Base-by-base conservation (phyloP, 176 grass and related monocot genomes). In the Chrysopogon serrulatus region DNA sequence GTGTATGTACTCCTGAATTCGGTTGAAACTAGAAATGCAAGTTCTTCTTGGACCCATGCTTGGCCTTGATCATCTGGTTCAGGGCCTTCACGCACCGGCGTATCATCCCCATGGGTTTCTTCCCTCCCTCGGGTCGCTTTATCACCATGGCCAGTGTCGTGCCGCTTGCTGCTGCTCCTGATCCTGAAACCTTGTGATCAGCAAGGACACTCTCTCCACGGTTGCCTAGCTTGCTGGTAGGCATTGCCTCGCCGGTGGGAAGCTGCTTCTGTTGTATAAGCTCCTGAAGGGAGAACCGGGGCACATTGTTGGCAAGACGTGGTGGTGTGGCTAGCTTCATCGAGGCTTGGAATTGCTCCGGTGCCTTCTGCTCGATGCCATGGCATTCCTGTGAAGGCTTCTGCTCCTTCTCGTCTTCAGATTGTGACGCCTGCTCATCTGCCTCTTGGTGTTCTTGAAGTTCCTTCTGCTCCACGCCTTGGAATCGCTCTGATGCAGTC, bases 31-130 rank as follows among this genome's bases (percentile, higher is more conserved):
- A 73, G 16, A 96, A 84, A 77, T 84, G 74, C 37, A n/a, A 26
- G 63, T 89, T 94, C 87, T 90, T 88, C 89, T 92, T 97, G 43
- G 89, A 89, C 10, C 66, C 67, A 36, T 89, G 83, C 66, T 89
- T 88, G 37, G 83, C 66, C 84, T 97, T 97, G 85, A 97, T 88
- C 85, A 97, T 89, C 61, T 92, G 89, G 74, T 90, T 94, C 59
- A 94, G 83, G 23, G 84, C 94, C 85, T 97, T 97, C 60, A 91
- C 48, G 48, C 91, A 97, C 34, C 91, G 79, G 17, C 89, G 79
- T 12, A 97, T 84, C 30, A 94, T 45, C 42, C 94, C 87, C 41
- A 64, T 83, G 19, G 70, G 26, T 47, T 87, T 96, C 72, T 69
- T 83, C 24, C 84, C 91, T 45, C 65, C 84, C 12, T 88, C 91